phyloP scores from a whole-genome alignment of 495 filamentous ascomycete genomes.

The Apiosordaria backusii region DNA sequence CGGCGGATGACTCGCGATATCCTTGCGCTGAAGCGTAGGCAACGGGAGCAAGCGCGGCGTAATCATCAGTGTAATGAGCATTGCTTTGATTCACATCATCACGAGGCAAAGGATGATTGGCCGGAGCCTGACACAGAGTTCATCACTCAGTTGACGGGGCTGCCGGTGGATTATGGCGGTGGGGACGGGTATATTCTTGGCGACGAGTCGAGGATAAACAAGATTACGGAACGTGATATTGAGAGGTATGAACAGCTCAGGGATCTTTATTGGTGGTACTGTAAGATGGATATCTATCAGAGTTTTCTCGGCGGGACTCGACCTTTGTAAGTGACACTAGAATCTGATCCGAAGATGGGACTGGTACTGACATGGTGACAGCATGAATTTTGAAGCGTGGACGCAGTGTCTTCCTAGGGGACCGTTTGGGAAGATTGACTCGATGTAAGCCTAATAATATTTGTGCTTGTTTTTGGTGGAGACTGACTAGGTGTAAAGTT shows the following conservation, averaged over 20 bases:
- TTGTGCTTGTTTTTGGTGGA: neutral
- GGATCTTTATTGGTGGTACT: constrained; percentile 96
- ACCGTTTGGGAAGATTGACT: constrained; percentile 70
- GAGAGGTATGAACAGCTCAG: constrained; percentile 74
- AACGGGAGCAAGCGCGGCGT: constrained; percentile 28
- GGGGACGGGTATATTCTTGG: constrained; percentile 20
- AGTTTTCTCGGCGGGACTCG: constrained; percentile 82
- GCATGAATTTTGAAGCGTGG: constrained; percentile 77
- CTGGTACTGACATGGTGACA: constrained; percentile 40
- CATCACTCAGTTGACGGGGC: constrained; percentile 38
- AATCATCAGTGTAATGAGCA: constrained; percentile 22
- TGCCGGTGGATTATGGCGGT: constrained; percentile 32
- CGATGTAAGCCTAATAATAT: constrained; percentile 49
- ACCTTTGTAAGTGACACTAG: constrained; percentile 63
- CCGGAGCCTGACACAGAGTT: constrained; percentile 37
- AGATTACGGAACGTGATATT: constrained; percentile 60
- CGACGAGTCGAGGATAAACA: constrained; percentile 6
- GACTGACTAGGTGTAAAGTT: constrained; percentile 37
- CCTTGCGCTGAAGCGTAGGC: constrained; percentile 54
- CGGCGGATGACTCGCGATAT: constrained; percentile 62
- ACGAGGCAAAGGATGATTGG: constrained; percentile 15
- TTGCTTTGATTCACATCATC: constrained; percentile 23
- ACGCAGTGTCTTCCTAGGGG: constrained; percentile 80
- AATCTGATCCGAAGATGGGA: neutral
- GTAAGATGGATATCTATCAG: constrained; percentile 88